Evolutionary conservation across 805 yeast species (phyloP).

Genomic region (Cyberlindnera americana): DNA sequence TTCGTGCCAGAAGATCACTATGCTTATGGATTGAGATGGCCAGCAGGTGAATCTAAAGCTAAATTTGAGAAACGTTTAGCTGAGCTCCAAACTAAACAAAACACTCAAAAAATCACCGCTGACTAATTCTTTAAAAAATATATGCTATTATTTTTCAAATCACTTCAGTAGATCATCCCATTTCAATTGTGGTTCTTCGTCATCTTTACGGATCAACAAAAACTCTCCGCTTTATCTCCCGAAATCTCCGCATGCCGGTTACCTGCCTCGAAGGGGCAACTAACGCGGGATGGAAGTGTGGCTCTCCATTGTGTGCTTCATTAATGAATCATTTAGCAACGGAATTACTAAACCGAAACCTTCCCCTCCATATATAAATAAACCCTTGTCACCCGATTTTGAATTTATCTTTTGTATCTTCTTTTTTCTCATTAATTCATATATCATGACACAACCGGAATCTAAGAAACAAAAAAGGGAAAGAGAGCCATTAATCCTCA

Average conservation of each 20-base stretch:
- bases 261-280: neutral
- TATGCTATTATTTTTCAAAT: neutral
- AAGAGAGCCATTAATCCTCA: constrained; percentile 22
- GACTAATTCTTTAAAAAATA: constrained; percentile 4
- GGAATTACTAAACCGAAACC: no score
- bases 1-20: constrained; percentile 23
- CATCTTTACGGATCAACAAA: no score
- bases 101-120: constrained; percentile 12
- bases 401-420: neutral
- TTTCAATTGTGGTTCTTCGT: no score
- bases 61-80: constrained; percentile 27
- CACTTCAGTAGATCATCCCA: no score
- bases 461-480: constrained; percentile 15
- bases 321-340: neutral
- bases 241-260: neutral
- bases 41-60: constrained; percentile 28
- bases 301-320: neutral
- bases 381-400: no score
- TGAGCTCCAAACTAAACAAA: constrained; percentile 5
- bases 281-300: neutral
- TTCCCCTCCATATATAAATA: no score
- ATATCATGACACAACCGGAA: constrained; percentile 11
- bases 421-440: neutral
- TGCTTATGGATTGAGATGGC: constrained; percentile 25
- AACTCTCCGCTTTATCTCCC: no score